Base-by-base conservation (phyloP, 2,329 filamentous ascomycete genomes). In the Colletotrichum eleusines region DNA sequence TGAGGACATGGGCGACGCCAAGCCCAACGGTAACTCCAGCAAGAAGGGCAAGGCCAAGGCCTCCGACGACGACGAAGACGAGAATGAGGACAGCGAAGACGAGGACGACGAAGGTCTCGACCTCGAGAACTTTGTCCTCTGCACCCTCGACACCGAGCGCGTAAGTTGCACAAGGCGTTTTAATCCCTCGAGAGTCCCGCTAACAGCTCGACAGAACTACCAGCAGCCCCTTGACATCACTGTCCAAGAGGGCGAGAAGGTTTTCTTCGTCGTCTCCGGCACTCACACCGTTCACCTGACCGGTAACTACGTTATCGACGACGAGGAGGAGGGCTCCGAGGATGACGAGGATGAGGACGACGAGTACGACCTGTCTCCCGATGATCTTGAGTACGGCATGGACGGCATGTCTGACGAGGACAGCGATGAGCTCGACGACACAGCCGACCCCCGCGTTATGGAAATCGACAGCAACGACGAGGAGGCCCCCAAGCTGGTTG, bases 161-260 rank as follows among this genome's bases (percentile, higher is more conserved):
- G 96, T 98, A 91, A 81, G 88, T 66, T 69, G 48, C 58, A 51
- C 31, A 53, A 48, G 26, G 14, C 42, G 18, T 3, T 14, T 23
- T 16, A 28, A 44, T 40, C 26, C 26, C 26, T 44, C 33, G 18
- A 38, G 26, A 38, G 62, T 66, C 35, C 31, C 9, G 59, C 69
- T 71, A 60, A 67, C 57, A 26, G 16, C 44, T 12, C 33, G 65
- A 57, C 77, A 98, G 96, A 90, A 93, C 86, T 97, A 92, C 88
- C 96, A 99, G 84, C 97, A 99, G 84, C 85, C 96, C 58, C 90
- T 99, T 71, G 94, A 99, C 83, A 94, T 99, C 82, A 96, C 93
- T 74, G 90, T 99, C 80, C 90, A 89, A 77, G 93, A 97, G 81
- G 89, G 92, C 76, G 96, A 99, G 87, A 90, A 90, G 76, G 91